A percentile compares a stretch with the other conserved stretches of the same genome.
phyloP scores from a whole-genome alignment of 768 basidiomycete genomes.

The Kwoniella shandongensis region DNA sequence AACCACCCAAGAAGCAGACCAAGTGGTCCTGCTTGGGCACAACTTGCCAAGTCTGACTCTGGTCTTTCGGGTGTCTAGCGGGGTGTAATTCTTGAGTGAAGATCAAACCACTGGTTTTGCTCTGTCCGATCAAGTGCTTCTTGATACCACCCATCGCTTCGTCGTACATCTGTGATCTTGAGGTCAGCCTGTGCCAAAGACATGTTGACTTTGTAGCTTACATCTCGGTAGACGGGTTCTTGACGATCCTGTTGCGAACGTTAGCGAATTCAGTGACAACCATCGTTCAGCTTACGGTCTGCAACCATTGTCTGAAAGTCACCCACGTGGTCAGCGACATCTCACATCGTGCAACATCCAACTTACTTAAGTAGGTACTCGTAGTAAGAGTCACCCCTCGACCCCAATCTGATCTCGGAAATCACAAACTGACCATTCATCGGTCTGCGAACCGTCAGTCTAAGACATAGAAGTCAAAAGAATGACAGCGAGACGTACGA shows the following conservation, averaged over 20 bases:
- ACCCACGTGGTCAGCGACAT: too few species aligned
- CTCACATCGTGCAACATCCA: too few species aligned
- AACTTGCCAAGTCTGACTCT: slow-evolving; percentile 62
- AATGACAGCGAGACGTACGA: slow-evolving; percentile 58
- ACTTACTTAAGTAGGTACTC: slow-evolving; percentile 75
- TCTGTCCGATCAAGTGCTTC: slow-evolving; percentile 68
- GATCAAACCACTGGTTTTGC: slow-evolving; percentile 61
- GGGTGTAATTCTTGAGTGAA: slow-evolving; percentile 84
- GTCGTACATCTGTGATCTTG: slow-evolving; percentile 72
- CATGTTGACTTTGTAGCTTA: slow-evolving; percentile 49
- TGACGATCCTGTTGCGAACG: slow-evolving; percentile 59
- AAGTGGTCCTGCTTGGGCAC: slow-evolving; percentile 92
- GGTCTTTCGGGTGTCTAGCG: slow-evolving; percentile 53
- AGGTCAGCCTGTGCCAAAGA: slow-evolving; percentile 7
- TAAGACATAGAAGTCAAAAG: background rate
- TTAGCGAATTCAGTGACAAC: slow-evolving; percentile 3
- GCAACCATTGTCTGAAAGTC: slow-evolving; percentile 71
- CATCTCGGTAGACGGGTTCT: slow-evolving; percentile 74
- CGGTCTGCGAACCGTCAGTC: slow-evolving; percentile 54
- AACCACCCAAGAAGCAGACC: slow-evolving; percentile 90
- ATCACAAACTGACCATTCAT: slow-evolving; percentile 61
- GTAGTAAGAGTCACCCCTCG: slow-evolving; percentile 90
- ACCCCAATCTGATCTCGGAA: slow-evolving; percentile 81
- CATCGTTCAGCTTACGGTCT: slow-evolving; percentile 61
- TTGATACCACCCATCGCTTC: slow-evolving; percentile 81